These are phyloP conservation scores for Sugiyamaella lignohabitans DNA, from an alignment of 805 yeast genomes.

Conservation along the genomic window DNA sequence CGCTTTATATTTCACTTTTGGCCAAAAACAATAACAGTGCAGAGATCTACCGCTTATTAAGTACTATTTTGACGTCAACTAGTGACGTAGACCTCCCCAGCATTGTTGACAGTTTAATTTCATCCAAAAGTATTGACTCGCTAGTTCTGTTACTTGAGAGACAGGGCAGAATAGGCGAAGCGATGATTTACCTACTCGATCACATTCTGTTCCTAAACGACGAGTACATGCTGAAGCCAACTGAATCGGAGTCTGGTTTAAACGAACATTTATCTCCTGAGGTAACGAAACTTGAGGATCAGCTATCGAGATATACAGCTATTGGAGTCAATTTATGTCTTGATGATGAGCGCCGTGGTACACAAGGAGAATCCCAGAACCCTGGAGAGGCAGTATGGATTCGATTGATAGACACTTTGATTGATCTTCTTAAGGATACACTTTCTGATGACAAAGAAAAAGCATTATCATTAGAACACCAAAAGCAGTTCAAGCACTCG, in stretches of 20 bases:
- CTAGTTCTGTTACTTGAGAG: constrained; percentile 25
- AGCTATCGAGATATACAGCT: constrained; percentile 16
- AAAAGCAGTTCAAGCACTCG: constrained; percentile 15
- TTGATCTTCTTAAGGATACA: constrained; percentile 20
- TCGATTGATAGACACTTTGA: constrained; percentile 36
- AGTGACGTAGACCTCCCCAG: constrained; percentile 25
- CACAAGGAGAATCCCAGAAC: constrained; percentile 1
- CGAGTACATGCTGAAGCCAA: constrained; percentile 7
- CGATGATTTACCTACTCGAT: constrained; percentile 28
- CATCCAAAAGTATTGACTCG: constrained; percentile 22
- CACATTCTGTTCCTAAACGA: constrained; percentile 19
- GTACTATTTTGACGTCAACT: constrained; percentile 28
- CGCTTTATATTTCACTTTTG: constrained; percentile 18
- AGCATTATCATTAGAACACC: constrained; percentile 17
- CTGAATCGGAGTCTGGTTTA: not conserved
- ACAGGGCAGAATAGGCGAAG: constrained; percentile 23
- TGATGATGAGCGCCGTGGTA: not conserved
- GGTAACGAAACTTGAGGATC: constrained; percentile 4
- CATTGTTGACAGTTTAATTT: constrained; percentile 26
- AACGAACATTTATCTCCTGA: not conserved
- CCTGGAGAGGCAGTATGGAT: constrained; percentile 32
- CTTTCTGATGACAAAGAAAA: constrained; percentile 9
- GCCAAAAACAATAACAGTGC: constrained; percentile 20
- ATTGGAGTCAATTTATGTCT: constrained; percentile 24
- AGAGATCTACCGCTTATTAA: constrained; percentile 22